Evolutionary conservation across 2,329 filamentous ascomycete genomes (phyloP), one percentile per base, ranked within the genome.

Genomic region (Ascochyta koolunga): DNA sequence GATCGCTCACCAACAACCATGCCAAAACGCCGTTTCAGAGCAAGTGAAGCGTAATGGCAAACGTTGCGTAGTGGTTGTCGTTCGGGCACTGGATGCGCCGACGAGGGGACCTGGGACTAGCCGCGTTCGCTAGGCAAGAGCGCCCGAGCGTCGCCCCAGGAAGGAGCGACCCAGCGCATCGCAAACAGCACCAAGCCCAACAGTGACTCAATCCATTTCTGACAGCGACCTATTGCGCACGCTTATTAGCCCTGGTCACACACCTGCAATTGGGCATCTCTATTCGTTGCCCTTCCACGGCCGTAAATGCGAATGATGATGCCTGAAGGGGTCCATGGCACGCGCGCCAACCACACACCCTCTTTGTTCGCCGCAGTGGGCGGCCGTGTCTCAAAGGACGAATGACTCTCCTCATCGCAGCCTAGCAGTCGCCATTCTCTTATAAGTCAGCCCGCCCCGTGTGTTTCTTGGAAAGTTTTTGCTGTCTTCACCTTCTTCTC

Each of bases 231-330:
- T 56, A 60, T 59, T 51, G 59, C 59, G 61, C 48, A 37, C 33
- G 46, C 54, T 57, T 58, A 46, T 59, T 62, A 60, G 50, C 58
- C 50, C 54, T 58, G 39, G 50, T 54, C 51, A 32, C 50, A 39
- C 50, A 38, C 42, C 50, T 54, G 58, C 60, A 59, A 68, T 69
- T 71, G 69, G 67, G 59, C 62, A 59, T 53, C 50, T 45, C 42
- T 16, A 56, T 70, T 72, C 67, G 62, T 55, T 54, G 45, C 59
- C 62, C 58, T 73, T 72, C 69, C 56, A 68, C 58, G 50, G 50
- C 58, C 53, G 53, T 60, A 49, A 60, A 58, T 56, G 51, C 55
- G 42, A 56, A 35, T 59, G 54, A 56, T 56, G 53, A 50, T 64
- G 62, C 62, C 62, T 65, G 59, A 64, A 60, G 50, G 40, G 48